Conservation (phyloP, 129 eudicot species). For the Centella asiatica region DNA sequence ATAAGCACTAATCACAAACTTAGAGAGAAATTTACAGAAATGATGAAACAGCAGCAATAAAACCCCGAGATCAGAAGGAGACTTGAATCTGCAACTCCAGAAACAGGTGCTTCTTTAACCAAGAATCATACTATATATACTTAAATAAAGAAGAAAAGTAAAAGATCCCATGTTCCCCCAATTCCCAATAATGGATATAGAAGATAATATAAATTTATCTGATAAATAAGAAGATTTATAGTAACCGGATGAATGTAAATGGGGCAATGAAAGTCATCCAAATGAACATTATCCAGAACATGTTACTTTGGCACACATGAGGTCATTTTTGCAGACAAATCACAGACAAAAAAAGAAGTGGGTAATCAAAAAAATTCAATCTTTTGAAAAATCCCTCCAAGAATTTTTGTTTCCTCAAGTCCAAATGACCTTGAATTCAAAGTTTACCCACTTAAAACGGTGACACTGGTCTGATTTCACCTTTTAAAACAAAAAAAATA, state of each 20-base stretch:
- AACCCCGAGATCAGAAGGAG: constrained; percentile 18
- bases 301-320: constrained; percentile 33
- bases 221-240: constrained; percentile 5
- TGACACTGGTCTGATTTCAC: no score
- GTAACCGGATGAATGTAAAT: constrained; percentile 24
- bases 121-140: constrained; percentile 8
- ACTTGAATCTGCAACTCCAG: constrained; percentile 38
- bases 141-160: constrained; percentile 7
- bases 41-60: constrained; percentile 19
- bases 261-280: constrained; percentile 18
- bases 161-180: constrained; percentile 14
- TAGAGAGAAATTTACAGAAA: constrained; percentile 27
- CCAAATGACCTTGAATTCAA: constrained; percentile 20
- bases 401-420: no score
- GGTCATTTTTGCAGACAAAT: constrained; percentile 1
- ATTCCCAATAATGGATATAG: constrained; percentile 33
- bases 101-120: constrained; percentile 14
- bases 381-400: constrained; percentile 14
- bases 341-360: neutral
- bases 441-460: constrained; percentile 3
- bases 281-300: constrained; percentile 41
- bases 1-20: constrained; percentile 1
- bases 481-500: no score
- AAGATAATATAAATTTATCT: constrained; percentile 15
- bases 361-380: neutral